Percentiles rank a stretch among this genome's conserved stretches.
These are phyloP conservation scores for Melampsora americana DNA, from an alignment of 1,284 basidiomycete species.

Conservation along the genomic window DNA sequence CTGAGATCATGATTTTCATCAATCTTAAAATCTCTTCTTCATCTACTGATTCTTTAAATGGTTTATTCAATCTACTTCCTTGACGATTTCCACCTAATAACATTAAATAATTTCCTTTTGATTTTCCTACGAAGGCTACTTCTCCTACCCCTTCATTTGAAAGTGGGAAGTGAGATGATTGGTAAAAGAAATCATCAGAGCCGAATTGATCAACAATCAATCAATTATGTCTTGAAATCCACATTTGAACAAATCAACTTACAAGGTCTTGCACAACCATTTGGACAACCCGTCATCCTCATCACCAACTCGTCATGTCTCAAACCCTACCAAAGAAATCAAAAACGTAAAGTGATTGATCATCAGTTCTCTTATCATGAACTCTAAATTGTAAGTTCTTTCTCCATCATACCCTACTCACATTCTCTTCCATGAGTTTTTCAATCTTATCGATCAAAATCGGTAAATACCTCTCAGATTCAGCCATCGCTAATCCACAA, in stretches of 20 bases:
- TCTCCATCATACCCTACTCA: slow-evolving; percentile 69
- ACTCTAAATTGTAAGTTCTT: too few relatives aligned
- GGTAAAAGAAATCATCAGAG: too few relatives aligned
- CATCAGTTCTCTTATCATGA: slow-evolving; percentile 92
- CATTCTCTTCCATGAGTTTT: slow-evolving; percentile 71
- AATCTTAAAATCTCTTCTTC: not conserved
- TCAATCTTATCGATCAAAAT: slow-evolving; percentile 92
- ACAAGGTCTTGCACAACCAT: slow-evolving; percentile 78
- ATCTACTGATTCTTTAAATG: slow-evolving; percentile 58
- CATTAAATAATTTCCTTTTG: slow-evolving; percentile 89
- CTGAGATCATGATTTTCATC: not conserved
- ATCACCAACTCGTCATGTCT: slow-evolving; percentile 8
- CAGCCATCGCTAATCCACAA: slow-evolving; percentile 91
- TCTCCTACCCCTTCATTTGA: slow-evolving; percentile 86
- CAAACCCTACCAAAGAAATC: slow-evolving; percentile 17
- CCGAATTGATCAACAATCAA: too few relatives aligned
- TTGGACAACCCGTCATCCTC: slow-evolving; percentile 74
- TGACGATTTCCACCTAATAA: slow-evolving; percentile 91
- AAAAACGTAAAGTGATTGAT: slow-evolving; percentile 56
- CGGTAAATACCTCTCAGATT: slow-evolving; percentile 87
- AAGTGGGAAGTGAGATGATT: too few relatives aligned
- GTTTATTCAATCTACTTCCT: slow-evolving; percentile 90
- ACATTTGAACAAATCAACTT: too few relatives aligned
- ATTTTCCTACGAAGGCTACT: slow-evolving; percentile 94
- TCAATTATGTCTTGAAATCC: too few relatives aligned